Base-by-base conservation (phyloP, 1,284 basidiomycete genomes). In the Ganoderma lingzhi region DNA sequence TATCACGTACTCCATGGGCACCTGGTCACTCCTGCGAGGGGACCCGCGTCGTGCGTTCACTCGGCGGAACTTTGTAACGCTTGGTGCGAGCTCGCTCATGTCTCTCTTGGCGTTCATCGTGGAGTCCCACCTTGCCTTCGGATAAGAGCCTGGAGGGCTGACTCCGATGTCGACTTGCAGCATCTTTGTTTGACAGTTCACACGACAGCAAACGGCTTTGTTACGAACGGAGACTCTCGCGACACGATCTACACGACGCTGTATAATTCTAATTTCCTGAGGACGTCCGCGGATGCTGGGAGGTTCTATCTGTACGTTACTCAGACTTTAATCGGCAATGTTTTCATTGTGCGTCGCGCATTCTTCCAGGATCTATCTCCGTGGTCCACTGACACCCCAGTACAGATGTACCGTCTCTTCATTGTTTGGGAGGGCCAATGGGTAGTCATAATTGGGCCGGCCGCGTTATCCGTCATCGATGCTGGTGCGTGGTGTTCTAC, bases 281-380 rank as follows among this genome's bases (percentile, higher is more conserved):
- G 65, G 28, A 51, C 62, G 3, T 42, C 65, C 19, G 66, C 62
- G 15, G 61, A 60, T 8, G 58, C 63, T 14, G 53, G 28, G 53
- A 70, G 67, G 66, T 68, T 68, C 28, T 62, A 64, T 1, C 68
- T 72, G 53, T 70, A 68, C n/a, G 67, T 72, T 41, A 63, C 69
- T 1, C 71, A 72, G 58, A 70, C 71, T 14, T 30, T 70, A 1
- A 65, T 70, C 19, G 68, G 66, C 9, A 68, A 70, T 55, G 66
- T 64, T 2, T 70, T 72, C 64, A 70, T 72, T 66, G 71, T 72
- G 30, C 56, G 66, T 30, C 28, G 30, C 53, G 15, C 53, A 10
- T 23, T 6, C 17, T 14, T 30, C 15, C 30, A 0, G 28, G 53
- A 1, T 14, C 6, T 17, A 3, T 19, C 30, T 55, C 15, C 28